Evolutionary conservation across 352 stramenopile genomes (phyloP), one percentile per base, ranked within the genome.

Genomic region (Aphanomyces invadans): DNA sequence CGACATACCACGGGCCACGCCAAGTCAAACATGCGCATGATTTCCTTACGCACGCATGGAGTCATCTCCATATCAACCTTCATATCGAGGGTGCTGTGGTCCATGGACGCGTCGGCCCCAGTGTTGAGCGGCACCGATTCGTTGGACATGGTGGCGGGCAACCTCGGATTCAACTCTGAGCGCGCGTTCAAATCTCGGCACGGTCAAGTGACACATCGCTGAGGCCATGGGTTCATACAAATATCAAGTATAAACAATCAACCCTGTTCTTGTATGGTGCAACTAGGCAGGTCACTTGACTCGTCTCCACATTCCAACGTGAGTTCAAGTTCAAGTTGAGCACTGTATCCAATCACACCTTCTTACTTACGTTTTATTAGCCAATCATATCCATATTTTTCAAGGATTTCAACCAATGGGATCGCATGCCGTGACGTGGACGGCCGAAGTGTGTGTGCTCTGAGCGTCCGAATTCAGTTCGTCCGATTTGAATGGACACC

Each of bases 1-100:
- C 0, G 4, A 66, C 60, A 25, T 57, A 67, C 60, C 10, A 67
- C 60, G 48, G 60, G 60, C 11, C 38, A 67, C 26, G 60, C 60
- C n/a, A 67, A 44, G 33, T 67, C 23, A 17, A 67, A 67, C 60
- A 67, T 67, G 17, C 48, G 48, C n/a, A 4, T 45, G 19, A 39
- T 51, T 39, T 67, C 60, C 0, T 33, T n/a, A 4, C 26, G 1
- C 5, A 32, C 60, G 38, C 42, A 57, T n/a, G 60, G 60, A 28
- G 42, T 67, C 29, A 67, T 46, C 36, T 67, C 60, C 4, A 26
- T 52, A 4, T 45, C 38, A 10, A 45, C 60, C 31, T 67, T 46
- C 19, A 67, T 31, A 33, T 67, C 60, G 33, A 67, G 26, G 17
- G 33, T 57, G 49, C 49, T 57, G 49, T 57, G 49, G 44, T 42